These are phyloP conservation scores for Vinca minor DNA, from an alignment of 257 asterid species.

Conservation along the genomic window DNA sequence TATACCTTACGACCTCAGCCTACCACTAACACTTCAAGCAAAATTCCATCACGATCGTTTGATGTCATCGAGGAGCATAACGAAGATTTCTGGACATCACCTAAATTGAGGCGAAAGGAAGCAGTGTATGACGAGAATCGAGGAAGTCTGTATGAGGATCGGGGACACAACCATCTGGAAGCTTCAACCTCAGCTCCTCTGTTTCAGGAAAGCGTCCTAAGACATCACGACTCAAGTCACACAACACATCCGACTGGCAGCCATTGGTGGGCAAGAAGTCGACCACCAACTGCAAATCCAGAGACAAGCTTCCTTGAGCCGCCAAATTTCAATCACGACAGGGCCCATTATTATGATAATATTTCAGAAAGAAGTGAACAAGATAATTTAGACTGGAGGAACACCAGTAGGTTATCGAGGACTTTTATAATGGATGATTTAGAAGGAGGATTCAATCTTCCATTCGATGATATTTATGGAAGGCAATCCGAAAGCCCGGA, in stretches of 20 bases:
- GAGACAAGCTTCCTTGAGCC: constrained; percentile 79
- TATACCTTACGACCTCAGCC: constrained; percentile 58
- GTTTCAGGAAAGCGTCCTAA: constrained; percentile 53
- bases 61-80: constrained; percentile 28
- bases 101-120: constrained; percentile 23
- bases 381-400: constrained; percentile 35
- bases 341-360: constrained; percentile 10
- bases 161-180: constrained; percentile 36
- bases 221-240: constrained; percentile 31
- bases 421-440: constrained; percentile 61
- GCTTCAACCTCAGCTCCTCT: constrained; percentile 79
- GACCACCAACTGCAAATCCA: constrained; percentile 26
- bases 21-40: constrained; percentile 23
- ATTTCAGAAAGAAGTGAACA: constrained; percentile 42
- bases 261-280: constrained; percentile 71
- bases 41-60: constrained; percentile 17
- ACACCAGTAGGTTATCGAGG: constrained; percentile 39
- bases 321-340: constrained; percentile 38
- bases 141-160: constrained; percentile 42
- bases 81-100: constrained; percentile 35
- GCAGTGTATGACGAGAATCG: constrained; percentile 32
- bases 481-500: constrained; percentile 26
- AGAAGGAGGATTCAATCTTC: constrained; percentile 59
- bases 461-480: constrained; percentile 64
- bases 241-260: constrained; percentile 24